phyloP scores from a whole-genome alignment of 2,329 filamentous ascomycete species.

The Periglandula ipomoeae region DNA sequence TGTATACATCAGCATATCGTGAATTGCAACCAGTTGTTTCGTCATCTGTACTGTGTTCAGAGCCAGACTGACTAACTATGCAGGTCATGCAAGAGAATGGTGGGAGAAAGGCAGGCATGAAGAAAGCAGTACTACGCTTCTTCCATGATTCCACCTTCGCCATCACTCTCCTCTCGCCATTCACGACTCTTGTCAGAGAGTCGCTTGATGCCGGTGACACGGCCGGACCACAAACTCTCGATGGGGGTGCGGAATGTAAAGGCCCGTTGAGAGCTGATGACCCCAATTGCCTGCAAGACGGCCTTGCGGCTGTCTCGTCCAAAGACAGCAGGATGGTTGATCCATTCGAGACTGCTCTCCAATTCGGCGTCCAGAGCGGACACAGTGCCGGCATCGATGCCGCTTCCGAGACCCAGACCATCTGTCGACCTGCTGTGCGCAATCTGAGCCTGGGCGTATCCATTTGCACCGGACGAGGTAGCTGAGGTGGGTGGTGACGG shows the following conservation, averaged over 20 bases:
- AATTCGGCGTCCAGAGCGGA: slow-evolving; percentile 83
- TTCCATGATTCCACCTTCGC: slow-evolving; percentile 56
- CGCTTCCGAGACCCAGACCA: slow-evolving; percentile 51
- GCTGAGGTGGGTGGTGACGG: slow-evolving; percentile 45
- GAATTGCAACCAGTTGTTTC: no score
- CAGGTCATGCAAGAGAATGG: background rate
- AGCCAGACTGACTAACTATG: no score
- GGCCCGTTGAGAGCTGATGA: slow-evolving; percentile 88
- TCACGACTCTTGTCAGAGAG: slow-evolving; percentile 78
- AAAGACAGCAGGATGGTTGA: slow-evolving; percentile 92
- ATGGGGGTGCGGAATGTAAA: slow-evolving; percentile 89
- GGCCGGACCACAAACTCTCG: slow-evolving; percentile 79
- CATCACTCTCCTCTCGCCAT: slow-evolving; percentile 81
- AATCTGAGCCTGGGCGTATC: slow-evolving; percentile 33
- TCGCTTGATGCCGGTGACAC: slow-evolving; percentile 71
- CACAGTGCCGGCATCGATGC: slow-evolving; percentile 79
- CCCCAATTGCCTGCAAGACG: slow-evolving; percentile 90
- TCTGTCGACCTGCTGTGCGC: slow-evolving; percentile 46
- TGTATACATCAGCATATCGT: background rate
- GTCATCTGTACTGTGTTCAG: background rate
- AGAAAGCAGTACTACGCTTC: slow-evolving; percentile 36
- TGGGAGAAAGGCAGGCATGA: background rate
- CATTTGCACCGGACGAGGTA: slow-evolving; percentile 30
- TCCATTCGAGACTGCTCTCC: slow-evolving; percentile 89
- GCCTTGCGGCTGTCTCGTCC: slow-evolving; percentile 89